Base-by-base conservation (phyloP, 306 rosid species). In the Casuarina cunninghamiana region DNA sequence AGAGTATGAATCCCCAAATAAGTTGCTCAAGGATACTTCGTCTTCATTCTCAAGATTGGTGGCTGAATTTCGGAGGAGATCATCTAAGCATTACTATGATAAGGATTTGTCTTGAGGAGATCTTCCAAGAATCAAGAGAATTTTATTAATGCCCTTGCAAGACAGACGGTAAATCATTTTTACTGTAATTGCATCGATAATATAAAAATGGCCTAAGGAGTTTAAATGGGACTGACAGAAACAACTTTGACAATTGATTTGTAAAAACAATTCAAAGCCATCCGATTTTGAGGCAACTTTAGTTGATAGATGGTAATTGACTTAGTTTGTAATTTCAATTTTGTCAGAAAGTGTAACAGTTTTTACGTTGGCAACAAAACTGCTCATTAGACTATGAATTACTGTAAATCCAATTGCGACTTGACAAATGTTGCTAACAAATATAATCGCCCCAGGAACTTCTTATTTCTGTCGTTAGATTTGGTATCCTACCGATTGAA, bases 41-140 rank as follows among this genome's bases (percentile, higher is more conserved):
- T 89, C 97, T 13, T 76, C 92, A 1, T 95, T 95, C 85, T 92
- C 95, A 5, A 95, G 90, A 89, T 75, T 95, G 87, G 97, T 95
- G 1, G 78, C 87, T 5, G 98, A 95, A 68, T 95, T 80, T 81
- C 77, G 85, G 75, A 81, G 92, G 71, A 88, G 96, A 83, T 90
- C 97, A 48, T 79, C 93, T 11, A 72, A 80, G 54, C 84, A 84
- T 65, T 65, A 61, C 43, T 77, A 72, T 65, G 44, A 54, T 53
- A 69, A 12, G 35, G 71, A 80, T 53, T 53, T 49, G n/a, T 38
- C 61, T 68, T 58, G 71, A 49, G 66, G 49, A 55, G 6, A 26
- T 26, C 54, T 42, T 19, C 3, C 32, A 35, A 65, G 39, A 12
- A 2, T 19, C 39, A 39, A 13, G 43, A 41, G 13, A 3, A 63